phyloP scores from a whole-genome alignment of 2,329 filamentous ascomycete genomes.

The Penicillium sp. region DNA sequence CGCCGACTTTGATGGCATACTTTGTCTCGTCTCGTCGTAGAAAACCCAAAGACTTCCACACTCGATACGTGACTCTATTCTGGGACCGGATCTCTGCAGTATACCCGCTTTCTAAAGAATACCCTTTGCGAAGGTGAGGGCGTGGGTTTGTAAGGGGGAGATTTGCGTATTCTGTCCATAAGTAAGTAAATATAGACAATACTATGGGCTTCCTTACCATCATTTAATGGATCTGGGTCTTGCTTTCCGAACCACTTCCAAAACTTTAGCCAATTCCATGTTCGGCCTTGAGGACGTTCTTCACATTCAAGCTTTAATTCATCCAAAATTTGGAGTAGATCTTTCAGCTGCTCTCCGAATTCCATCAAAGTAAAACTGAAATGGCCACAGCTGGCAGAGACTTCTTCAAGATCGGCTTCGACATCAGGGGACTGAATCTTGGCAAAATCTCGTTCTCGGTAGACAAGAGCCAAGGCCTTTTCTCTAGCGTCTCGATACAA shows the following conservation, averaged over 20 bases:
- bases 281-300: conserved; percentile 57
- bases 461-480: conserved; percentile 73
- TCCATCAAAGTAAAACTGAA: conserved; percentile 90
- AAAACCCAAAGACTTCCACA: conserved; percentile 54
- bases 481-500: conserved; percentile 74
- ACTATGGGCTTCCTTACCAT: conserved; percentile 18
- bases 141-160: conserved; percentile 1
- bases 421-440: conserved; percentile 66
- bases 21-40: conserved; percentile 63
- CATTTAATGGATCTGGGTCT: conserved; percentile 24
- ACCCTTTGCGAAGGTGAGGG: conserved; percentile 1
- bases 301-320: conserved; percentile 69
- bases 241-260: conserved; percentile 52
- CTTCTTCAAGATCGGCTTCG: conserved; percentile 92
- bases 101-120: conserved; percentile 8
- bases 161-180: conserved; percentile 1
- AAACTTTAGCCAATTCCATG: conserved; percentile 83
- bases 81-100: conserved; percentile 17
- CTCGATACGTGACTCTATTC: conserved; percentile 40
- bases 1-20: conserved; percentile 89
- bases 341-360: conserved; percentile 84
- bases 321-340: conserved; percentile 77
- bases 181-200: neutral
- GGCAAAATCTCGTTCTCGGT: conserved; percentile 71
- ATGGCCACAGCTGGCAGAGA: conserved; percentile 94